Base-by-base conservation (phyloP, 1,139 yeast genomes). In the Candida dubliniensis region DNA sequence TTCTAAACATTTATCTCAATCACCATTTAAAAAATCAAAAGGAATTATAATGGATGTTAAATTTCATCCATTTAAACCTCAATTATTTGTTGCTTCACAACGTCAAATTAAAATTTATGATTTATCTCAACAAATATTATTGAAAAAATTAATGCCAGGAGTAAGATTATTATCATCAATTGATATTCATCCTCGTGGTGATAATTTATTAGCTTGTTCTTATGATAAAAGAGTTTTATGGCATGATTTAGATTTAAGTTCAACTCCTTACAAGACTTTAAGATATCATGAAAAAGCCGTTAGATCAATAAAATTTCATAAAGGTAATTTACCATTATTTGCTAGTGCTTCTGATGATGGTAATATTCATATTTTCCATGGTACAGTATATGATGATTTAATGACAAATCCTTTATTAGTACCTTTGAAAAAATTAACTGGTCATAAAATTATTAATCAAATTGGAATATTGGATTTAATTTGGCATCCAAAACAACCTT, bases 401-500 rank as follows among this genome's bases (percentile, higher is more conserved):
- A 84, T 90, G 89, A 87, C 95, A 56, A 93, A 91, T 66, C 98
- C 99, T 48, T 74, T 93, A 64, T 80, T 93, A 57, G 99, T 93
- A 41, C 99, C 99, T 43, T 79, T 95, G 67, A 95, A 93, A 79
- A 90, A 91, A 63, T 76, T 95, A 61, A 81, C 86, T 41, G 99
- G 98, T n/a, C 99, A 93, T 68, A 84, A 84, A 63, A 77, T 89
- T 42, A 72, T 81, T 31, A 80, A 81, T 59, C 84, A 87, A 60
- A 71, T 93, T 50, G 99, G 99, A 58, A 96, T 93, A n/a, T 75
- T 93, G 61, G 87, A 84, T 61, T 79, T 87, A 45, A 79, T 80
- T 43, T 93, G 99, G 99, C 99, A 95, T 75, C 98, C 99, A 52
- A 84, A 85, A 60, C 98, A 95, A 67, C 97, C 99, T 1, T 93